phyloP scores from a whole-genome alignment of 2,329 filamentous ascomycete genomes.

The Xylariaceae sp. region DNA sequence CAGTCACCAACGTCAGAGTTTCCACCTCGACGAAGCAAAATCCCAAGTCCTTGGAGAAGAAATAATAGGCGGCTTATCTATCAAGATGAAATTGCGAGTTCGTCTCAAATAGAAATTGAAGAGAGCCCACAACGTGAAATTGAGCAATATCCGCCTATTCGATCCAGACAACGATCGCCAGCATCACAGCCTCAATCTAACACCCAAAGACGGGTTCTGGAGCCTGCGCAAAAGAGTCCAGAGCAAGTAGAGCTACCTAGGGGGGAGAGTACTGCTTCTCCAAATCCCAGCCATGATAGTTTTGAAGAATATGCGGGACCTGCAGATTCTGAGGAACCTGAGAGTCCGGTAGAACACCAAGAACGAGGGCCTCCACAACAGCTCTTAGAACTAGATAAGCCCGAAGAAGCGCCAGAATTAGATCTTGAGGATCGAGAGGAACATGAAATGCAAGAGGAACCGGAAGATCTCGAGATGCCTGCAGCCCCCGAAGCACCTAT shows the following conservation, averaged over 20 bases:
- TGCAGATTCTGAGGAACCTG: slow-evolving; percentile 16
- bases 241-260: neutral
- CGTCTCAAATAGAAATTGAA: slow-evolving; percentile 44
- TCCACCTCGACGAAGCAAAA: slow-evolving; percentile 41
- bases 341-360: slow-evolving; percentile 1
- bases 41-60: slow-evolving; percentile 52
- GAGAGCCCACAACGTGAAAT: slow-evolving; percentile 35
- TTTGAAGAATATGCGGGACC: slow-evolving; percentile 15
- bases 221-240: neutral
- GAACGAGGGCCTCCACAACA: neutral
- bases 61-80: slow-evolving; percentile 42
- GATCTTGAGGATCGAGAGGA: slow-evolving; percentile 3
- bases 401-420: slow-evolving; percentile 6
- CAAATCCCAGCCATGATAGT: slow-evolving; percentile 4
- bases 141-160: slow-evolving; percentile 28
- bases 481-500: slow-evolving; percentile 16
- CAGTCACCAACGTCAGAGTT: slow-evolving; percentile 22
- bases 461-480: slow-evolving; percentile 3
- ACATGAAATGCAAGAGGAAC: slow-evolving; percentile 3
- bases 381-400: no score
- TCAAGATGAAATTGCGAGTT: slow-evolving; percentile 42
- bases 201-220: neutral
- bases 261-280: neutral
- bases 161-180: slow-evolving; percentile 18
- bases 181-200: slow-evolving; percentile 31